phyloP scores from a whole-genome alignment of 2,329 filamentous ascomycete species.

The Ploettnerulaceae sp. region DNA sequence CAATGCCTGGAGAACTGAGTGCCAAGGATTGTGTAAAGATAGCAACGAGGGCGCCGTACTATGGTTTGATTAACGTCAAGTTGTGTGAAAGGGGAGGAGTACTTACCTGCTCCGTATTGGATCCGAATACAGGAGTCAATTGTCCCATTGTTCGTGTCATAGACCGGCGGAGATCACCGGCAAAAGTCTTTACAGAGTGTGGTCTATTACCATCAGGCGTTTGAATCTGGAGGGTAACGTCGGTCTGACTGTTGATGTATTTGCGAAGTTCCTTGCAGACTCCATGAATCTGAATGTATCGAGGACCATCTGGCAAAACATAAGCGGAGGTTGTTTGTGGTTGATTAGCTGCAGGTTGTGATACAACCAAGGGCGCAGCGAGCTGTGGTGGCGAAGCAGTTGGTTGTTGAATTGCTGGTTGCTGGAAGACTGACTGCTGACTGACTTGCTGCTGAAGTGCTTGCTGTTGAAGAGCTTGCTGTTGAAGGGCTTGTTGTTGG shows the following conservation, averaged over 20 bases:
- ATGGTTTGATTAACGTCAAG: not conserved
- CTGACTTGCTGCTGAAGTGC: not conserved
- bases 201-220: not conserved
- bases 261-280: slow-evolving; percentile 58
- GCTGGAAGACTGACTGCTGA: not conserved
- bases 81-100: not conserved
- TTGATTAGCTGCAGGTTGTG: not conserved
- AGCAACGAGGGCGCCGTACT: slow-evolving; percentile 41
- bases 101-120: slow-evolving; percentile 54
- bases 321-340: not conserved
- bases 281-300: slow-evolving; percentile 56
- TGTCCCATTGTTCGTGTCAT: slow-evolving; percentile 71
- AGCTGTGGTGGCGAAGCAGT: not conserved
- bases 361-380: not conserved
- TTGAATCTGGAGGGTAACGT: not conserved
- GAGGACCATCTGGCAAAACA: slow-evolving; percentile 35
- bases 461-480: not conserved
- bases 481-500: not conserved
- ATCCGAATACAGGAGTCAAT: slow-evolving; percentile 58
- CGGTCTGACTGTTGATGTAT: slow-evolving; percentile 37
- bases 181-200: slow-evolving; percentile 51
- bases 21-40: slow-evolving; percentile 49
- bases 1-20: slow-evolving; percentile 41
- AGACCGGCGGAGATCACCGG: slow-evolving; percentile 67
- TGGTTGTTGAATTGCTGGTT: slow-evolving; percentile 2